Percentiles rank a stretch among this genome's conserved stretches.
These are phyloP conservation scores for Trametes punicea DNA, from an alignment of 768 basidiomycete genomes.

Conservation along the genomic window DNA sequence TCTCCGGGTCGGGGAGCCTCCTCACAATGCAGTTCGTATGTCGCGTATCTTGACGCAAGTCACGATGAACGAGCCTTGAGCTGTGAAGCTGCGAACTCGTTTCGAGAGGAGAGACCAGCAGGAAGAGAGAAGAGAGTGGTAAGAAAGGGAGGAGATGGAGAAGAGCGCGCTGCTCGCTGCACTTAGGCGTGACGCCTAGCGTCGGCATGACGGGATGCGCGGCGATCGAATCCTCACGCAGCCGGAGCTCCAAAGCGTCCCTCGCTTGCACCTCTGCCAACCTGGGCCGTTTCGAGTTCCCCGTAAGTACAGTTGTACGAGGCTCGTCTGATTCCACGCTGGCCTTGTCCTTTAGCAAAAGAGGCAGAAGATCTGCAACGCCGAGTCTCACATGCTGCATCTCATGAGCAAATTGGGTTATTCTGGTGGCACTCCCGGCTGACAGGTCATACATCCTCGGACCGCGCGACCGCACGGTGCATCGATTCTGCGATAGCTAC, in stretches of 20 bases:
- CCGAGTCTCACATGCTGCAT: slow-evolving; percentile 1
- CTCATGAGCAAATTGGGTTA: neutral
- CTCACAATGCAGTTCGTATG: too few relatives aligned
- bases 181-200: neutral
- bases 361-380: neutral
- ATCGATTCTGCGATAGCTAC: slow-evolving; percentile 3
- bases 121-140: neutral
- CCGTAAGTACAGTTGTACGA: neutral
- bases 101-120: neutral
- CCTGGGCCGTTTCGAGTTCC: neutral
- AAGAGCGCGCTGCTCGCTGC: neutral
- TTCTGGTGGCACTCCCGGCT: neutral
- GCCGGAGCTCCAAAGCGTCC: neutral
- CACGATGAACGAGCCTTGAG: too few relatives aligned
- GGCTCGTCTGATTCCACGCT: neutral
- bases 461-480: neutral
- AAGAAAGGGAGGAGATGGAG: neutral
- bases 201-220: slow-evolving; percentile 14
- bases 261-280: neutral
- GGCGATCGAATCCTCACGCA: slow-evolving; percentile 5
- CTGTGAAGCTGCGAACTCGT: too few relatives aligned
- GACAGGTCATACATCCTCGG: neutral
- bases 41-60: too few relatives aligned
- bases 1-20: neutral
- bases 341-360: neutral